Base-by-base conservation (phyloP, 2,329 filamentous ascomycete genomes). In the Xylariaceae sp. region DNA sequence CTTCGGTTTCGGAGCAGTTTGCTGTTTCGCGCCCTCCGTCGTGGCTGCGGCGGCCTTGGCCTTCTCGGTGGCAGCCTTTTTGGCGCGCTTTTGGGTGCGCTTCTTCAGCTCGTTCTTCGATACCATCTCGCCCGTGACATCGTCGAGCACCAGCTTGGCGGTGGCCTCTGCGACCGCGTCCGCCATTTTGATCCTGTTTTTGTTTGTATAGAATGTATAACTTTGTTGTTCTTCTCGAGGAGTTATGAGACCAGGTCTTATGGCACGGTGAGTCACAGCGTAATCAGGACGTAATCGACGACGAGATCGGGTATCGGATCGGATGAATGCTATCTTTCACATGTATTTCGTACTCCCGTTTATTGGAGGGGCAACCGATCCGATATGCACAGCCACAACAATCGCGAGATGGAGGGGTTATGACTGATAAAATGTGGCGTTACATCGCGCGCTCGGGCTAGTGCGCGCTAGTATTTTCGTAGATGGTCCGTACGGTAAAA, bases 81-180 rank as follows among this genome's bases (percentile, higher is more conserved):
- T 84, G 51, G 80, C 80, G 51, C 82, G 78, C 69, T 86, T 86
- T 64, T 81, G 77, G 55, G 78, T 68, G 47, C 83, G 74, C 74
- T 86, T 86, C 76, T 85, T 86, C 68, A 86, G 73, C 73, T 87
- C 83, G 66, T 79, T 80, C 72, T 85, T 85, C 52, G 83, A 85
- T 48, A 86, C 80, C 82, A 83, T 83, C 73, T 87, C 83, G n/a
- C 83, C 83, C 2, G 83, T 86, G 73, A 82, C 82, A 66, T 83
- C 80, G 72, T 87, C 83, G 41, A 86, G 79, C 71, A 82, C 76
- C 49, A 86, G 78, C 76, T 86, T 86, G 60, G 82, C 79, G 44
- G 78, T 75, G 54, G 72, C 74, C 64, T 81, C 79, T 18, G 66
- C 65, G 51, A 76, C 66, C 58, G 69, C 68, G 67, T 77, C 74